These are phyloP conservation scores for Ustilago esculenta DNA, from an alignment of 1,284 basidiomycete species.

Conservation along the genomic window DNA sequence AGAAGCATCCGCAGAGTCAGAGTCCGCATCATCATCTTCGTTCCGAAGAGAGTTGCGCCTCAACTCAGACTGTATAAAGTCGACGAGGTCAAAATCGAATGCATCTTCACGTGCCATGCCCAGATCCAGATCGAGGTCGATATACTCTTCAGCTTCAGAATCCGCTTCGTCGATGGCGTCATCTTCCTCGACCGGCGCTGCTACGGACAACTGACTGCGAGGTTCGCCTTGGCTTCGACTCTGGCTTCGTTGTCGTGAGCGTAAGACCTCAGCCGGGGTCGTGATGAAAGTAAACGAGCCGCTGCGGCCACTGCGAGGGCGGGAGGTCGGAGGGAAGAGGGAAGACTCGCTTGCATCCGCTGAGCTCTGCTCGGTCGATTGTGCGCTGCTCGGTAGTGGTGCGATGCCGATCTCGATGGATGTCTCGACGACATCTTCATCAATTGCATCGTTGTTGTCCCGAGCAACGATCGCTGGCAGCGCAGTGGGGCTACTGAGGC, in stretches of 20 bases:
- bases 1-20: background rate
- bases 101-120: slow-evolving; percentile 30
- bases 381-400: background rate
- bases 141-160: slow-evolving; percentile 27
- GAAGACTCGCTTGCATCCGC: background rate
- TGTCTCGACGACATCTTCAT: slow-evolving; percentile 27
- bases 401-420: slow-evolving; percentile 24
- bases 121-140: slow-evolving; percentile 36
- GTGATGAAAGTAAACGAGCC: slow-evolving; percentile 39
- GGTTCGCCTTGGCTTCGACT: slow-evolving; percentile 13
- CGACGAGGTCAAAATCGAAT: slow-evolving; percentile 39
- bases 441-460: slow-evolving; percentile 10
- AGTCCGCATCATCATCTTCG: background rate
- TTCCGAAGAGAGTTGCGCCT: slow-evolving; percentile 9
- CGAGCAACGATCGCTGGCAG: background rate
- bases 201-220: slow-evolving; percentile 5
- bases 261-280: slow-evolving; percentile 37
- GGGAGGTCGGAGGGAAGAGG: slow-evolving; percentile 12
- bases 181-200: background rate
- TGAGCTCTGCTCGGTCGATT: background rate
- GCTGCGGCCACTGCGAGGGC: slow-evolving; percentile 16
- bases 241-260: slow-evolving; percentile 24
- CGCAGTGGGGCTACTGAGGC: background rate
- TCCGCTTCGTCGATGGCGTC: slow-evolving; percentile 9
- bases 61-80: slow-evolving; percentile 28